Percentiles rank a stretch among this genome's conserved stretches.
phyloP scores from a whole-genome alignment of 192 early-diverging fungal species.

The Neocallimastix lanati region DNA sequence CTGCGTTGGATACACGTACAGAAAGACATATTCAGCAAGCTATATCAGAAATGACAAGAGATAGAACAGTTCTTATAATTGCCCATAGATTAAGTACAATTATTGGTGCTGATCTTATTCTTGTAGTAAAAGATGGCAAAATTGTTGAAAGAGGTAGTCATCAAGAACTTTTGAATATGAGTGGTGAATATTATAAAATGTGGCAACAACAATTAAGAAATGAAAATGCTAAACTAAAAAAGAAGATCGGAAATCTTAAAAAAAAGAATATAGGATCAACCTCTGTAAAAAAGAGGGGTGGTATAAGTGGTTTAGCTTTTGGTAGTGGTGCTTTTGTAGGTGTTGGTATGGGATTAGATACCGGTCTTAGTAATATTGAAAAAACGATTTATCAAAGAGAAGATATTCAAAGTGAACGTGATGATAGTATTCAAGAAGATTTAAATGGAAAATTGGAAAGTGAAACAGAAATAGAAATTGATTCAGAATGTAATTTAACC shows the following conservation, averaged over 20 bases:
- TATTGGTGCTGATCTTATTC: too few species aligned
- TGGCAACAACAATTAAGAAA: not conserved
- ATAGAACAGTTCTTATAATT: too few species aligned
- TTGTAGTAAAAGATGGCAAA: too few species aligned
- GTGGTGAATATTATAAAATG: conserved; percentile 3
- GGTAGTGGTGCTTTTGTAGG: not conserved
- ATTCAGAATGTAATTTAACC: not conserved
- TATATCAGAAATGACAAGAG: too few species aligned
- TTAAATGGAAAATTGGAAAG: not conserved
- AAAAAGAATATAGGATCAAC: conserved; percentile 4
- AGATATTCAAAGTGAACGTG: not conserved
- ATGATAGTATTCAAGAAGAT: not conserved
- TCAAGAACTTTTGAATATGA: not conserved
- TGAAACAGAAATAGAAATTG: not conserved
- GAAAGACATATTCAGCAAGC: too few species aligned
- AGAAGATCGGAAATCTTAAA: conserved; percentile 6
- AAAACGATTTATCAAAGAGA: not conserved
- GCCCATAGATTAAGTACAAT: too few species aligned
- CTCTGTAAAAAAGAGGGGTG: not conserved
- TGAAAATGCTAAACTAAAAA: not conserved
- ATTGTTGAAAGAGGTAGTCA: too few species aligned
- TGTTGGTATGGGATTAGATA: not conserved
- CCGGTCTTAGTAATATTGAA: not conserved
- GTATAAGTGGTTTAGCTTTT: not conserved
- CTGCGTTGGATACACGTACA: too few species aligned